Evolutionary conservation across 768 basidiomycete genomes (phyloP), one percentile per base, ranked within the genome.

Genomic region (Agaricus subrufescens): DNA sequence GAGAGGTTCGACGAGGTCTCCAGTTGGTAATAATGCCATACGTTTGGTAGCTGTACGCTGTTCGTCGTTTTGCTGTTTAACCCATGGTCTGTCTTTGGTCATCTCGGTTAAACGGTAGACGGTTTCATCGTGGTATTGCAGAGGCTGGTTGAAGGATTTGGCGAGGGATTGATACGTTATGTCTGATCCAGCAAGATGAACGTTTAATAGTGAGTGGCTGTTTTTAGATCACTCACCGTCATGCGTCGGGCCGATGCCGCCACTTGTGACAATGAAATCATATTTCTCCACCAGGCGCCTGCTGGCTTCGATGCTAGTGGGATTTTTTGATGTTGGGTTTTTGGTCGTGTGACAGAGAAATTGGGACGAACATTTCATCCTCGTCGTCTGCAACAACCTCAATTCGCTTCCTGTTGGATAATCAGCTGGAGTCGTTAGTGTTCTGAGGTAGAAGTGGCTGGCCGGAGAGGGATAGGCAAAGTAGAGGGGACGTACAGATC

Each of bases 361-460:
- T n/a, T 26, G 45, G 66, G 85, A 59, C 66, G 34, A 34, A 89
- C 91, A 96, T 97, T 69, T 97, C 90, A 26, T 83, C 82, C 67
- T 95, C 91, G 47, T 92, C 86, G 65, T 98, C 95, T 1, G 94
- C 76, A 45, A 98, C 87, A 55, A 96, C 93, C 64, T 98, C 94
- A 66, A 96, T 83, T 44, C 89, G 83, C 69, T 91, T 91, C 62
- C 89, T 94, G 67, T 5, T 54, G 54, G 31, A 59, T 62, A 55
- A 66, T 61, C 64, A 58, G 64, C 65, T 69, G 63, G 63, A 51
- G 52, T 60, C 61, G 64, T 70, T 52, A 70, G 65, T 58, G 58
- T 14, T 23, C 40, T 43, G 58, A 42, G 51, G 47, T 46, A 23
- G 26, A 31, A 25, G 34, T 31, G 34, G 50, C 49, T 57, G 30